These are phyloP conservation scores for Pyrus hybrid DNA, from an alignment of 331 rosid species.

Conservation along the genomic window DNA sequence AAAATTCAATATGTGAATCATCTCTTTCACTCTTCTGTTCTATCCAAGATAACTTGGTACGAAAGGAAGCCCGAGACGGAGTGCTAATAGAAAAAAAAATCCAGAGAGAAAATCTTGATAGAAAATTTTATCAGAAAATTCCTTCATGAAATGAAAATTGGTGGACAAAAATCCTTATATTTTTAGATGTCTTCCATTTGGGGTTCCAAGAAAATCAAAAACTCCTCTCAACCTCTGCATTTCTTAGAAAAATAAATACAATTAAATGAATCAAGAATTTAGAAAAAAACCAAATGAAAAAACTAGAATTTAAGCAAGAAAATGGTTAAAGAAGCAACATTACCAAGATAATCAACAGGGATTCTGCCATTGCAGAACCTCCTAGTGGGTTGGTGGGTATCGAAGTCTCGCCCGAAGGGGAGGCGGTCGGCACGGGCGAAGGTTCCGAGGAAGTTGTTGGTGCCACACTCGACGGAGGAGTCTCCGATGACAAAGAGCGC, in stretches of 20 bases:
- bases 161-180: background rate
- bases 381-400: constrained; percentile 69
- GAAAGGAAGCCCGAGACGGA: constrained; percentile 80
- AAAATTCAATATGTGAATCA: constrained; percentile 72
- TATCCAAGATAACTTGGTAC: constrained; percentile 85
- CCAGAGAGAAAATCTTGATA: background rate
- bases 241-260: background rate
- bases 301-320: background rate
- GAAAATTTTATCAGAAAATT: background rate
- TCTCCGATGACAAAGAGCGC: constrained; percentile 81
- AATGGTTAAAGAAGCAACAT: background rate
- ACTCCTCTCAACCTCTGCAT: background rate
- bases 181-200: background rate
- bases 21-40: constrained; percentile 42
- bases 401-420: constrained; percentile 91
- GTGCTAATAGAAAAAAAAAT: constrained; percentile 29
- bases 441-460: constrained; percentile 73
- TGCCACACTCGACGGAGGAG: constrained; percentile 82
- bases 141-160: background rate
- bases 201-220: background rate
- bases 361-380: constrained; percentile 79
- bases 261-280: background rate
- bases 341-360: constrained; percentile 84
- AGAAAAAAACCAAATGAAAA: background rate
- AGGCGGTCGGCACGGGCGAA: constrained; percentile 73